Percentiles rank a stretch among this genome's conserved stretches.
These are phyloP conservation scores for Acacia melanoxylon DNA, from an alignment of 306 rosid genomes.

Conservation along the genomic window DNA sequence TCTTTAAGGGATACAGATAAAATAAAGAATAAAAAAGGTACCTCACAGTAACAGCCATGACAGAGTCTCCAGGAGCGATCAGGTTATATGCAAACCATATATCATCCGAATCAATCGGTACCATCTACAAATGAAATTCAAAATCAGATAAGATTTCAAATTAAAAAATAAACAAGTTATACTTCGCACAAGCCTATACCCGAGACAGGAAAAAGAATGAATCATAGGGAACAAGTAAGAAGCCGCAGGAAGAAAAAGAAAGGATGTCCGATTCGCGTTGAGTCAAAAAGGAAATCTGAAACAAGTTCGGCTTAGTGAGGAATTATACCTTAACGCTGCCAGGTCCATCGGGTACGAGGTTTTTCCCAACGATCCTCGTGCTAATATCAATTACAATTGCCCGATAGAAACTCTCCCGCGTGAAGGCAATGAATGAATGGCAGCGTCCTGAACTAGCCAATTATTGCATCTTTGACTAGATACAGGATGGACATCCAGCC, in stretches of 20 bases:
- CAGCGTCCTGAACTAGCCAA: neutral
- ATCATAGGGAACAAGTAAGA: neutral
- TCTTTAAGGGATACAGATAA: neutral
- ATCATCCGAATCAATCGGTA: constrained; percentile 90
- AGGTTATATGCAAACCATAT: constrained; percentile 86
- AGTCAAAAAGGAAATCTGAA: neutral
- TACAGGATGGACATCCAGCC: neutral
- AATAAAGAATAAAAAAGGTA: constrained; percentile 14
- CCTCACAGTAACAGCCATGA: constrained; percentile 93
- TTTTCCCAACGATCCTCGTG: constrained; percentile 84
- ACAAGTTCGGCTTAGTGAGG: neutral
- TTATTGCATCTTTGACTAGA: neutral
- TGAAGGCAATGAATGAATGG: neutral
- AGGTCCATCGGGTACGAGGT: constrained; percentile 66
- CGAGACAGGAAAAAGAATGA: neutral
- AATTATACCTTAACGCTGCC: constrained; percentile 88
- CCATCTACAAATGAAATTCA: constrained; percentile 60
- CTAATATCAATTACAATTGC: neutral
- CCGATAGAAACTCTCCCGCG: neutral
- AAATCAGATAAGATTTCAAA: neutral
- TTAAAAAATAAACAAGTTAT: neutral
- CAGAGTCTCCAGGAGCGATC: constrained; percentile 81
- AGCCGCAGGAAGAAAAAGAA: neutral
- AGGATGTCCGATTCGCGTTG: neutral
- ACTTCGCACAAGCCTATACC: neutral